A percentile compares a stretch with the other conserved stretches of the same genome.
Conservation (phyloP, 768 basidiomycete species). For the Suillus decipiens region DNA sequence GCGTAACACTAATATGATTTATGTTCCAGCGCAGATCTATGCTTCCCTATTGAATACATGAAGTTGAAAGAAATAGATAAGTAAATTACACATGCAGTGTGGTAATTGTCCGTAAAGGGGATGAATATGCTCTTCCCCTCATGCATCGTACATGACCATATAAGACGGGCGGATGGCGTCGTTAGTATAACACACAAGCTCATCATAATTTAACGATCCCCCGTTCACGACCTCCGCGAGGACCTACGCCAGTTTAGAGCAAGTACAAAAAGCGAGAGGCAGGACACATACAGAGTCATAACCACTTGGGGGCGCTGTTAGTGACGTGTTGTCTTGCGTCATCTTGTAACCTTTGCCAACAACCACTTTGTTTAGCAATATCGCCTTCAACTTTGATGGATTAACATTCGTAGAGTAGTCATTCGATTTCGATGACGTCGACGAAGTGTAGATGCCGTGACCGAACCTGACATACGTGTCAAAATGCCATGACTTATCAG, state of each 20-base stretch:
- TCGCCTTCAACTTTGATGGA: conserved; percentile 57
- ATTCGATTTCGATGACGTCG: conserved; percentile 81
- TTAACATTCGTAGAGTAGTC: conserved; percentile 68
- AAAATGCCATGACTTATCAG: neutral
- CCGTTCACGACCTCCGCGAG: conserved; percentile 60
- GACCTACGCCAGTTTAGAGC: conserved; percentile 43
- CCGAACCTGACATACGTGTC: conserved; percentile 50
- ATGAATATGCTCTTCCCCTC: neutral
- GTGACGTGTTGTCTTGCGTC: conserved; percentile 52
- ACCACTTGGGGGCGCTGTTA: conserved; percentile 61
- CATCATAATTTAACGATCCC: conserved; percentile 69
- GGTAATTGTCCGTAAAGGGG: neutral
- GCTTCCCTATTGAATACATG: neutral
- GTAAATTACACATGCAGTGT: neutral
- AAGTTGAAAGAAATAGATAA: neutral
- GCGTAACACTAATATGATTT: neutral
- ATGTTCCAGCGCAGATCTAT: neutral
- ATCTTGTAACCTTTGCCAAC: conserved; percentile 72
- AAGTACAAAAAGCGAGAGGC: neutral
- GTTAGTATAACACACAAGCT: conserved; percentile 68
- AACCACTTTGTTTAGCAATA: conserved; percentile 74
- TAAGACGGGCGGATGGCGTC: conserved; percentile 74
- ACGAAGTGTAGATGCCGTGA: conserved; percentile 71
- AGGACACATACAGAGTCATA: conserved; percentile 60
- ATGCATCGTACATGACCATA: conserved; percentile 65